phyloP scores from a whole-genome alignment of 2,329 filamentous ascomycete genomes.

The Fusarium xylarioides region DNA sequence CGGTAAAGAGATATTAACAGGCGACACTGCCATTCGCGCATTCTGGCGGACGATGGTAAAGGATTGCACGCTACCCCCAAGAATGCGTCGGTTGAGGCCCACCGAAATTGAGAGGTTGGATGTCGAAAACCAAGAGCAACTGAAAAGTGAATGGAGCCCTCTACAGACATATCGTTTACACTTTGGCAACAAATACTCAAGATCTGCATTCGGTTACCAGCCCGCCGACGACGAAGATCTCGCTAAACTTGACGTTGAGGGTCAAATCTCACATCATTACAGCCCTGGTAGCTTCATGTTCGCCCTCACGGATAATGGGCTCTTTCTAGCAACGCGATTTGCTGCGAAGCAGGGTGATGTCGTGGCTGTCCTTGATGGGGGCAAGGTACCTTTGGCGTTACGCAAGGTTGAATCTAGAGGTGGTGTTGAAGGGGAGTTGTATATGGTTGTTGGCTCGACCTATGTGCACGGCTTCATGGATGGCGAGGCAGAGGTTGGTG shows the following conservation, averaged over 20 bases:
- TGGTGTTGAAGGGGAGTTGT: background rate
- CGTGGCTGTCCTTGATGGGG: conserved; percentile 17
- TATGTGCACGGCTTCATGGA: conserved; percentile 34
- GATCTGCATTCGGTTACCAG: background rate
- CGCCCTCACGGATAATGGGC: background rate
- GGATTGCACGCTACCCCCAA: conserved; percentile 3
- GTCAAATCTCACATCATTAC: background rate
- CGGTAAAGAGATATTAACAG: background rate
- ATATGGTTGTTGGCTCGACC: conserved; percentile 1
- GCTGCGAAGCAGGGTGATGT: conserved; percentile 2
- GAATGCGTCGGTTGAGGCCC: conserved; percentile 4
- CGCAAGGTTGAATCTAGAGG: background rate
- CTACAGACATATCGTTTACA: background rate
- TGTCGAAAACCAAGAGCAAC: background rate
- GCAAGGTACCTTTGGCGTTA: conserved; percentile 12
- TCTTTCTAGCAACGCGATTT: background rate
- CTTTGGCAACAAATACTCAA: background rate
- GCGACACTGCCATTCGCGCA: background rate
- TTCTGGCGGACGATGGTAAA: conserved; percentile 17
- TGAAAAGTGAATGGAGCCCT: background rate
- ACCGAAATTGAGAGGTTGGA: background rate
- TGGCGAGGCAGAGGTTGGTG: background rate
- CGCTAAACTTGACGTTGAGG: background rate
- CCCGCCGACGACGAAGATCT: background rate
- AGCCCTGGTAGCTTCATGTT: background rate